phyloP scores from a whole-genome alignment of 192 early-diverging fungal species.

The Gigaspora rosea region DNA sequence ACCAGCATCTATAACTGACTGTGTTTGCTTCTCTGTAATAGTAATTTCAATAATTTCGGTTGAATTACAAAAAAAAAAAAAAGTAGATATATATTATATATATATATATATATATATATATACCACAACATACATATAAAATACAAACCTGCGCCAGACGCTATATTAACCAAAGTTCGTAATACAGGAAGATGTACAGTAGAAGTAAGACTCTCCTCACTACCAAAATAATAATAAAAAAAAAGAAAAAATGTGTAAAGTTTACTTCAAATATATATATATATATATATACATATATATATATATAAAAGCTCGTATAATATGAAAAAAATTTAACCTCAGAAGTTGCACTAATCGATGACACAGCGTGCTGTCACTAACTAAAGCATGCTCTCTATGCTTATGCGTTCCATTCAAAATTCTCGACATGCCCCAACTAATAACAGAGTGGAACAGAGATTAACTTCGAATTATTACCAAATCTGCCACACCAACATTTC shows the following conservation, averaged over 20 bases:
- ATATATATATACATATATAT: too few species aligned
- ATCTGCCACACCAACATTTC: too few species aligned
- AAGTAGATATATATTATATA: neutral
- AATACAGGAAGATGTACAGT: slow-evolving; percentile 9
- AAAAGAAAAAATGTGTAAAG: neutral
- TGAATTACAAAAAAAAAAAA: neutral
- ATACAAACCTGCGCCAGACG: slow-evolving; percentile 17
- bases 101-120: neutral
- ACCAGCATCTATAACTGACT: slow-evolving; percentile 19
- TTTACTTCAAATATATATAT: neutral
- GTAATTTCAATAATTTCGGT: neutral
- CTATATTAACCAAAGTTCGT: slow-evolving; percentile 22
- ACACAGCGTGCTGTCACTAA: slow-evolving; percentile 16
- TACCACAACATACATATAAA: neutral
- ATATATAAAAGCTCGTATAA: neutral
- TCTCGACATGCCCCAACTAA: slow-evolving; percentile 21
- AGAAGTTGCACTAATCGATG: slow-evolving; percentile 18
- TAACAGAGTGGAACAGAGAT: too few species aligned
- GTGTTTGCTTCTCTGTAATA: slow-evolving; percentile 17
- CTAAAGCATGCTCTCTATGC: slow-evolving; percentile 25
- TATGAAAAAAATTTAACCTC: neutral
- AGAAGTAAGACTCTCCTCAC: slow-evolving; percentile 6
- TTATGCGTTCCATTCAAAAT: slow-evolving; percentile 23
- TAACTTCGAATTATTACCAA: too few species aligned
- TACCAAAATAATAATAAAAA: neutral